These are phyloP conservation scores for Pyrus hybrid DNA, from an alignment of 331 rosid genomes.

Conservation along the genomic window DNA sequence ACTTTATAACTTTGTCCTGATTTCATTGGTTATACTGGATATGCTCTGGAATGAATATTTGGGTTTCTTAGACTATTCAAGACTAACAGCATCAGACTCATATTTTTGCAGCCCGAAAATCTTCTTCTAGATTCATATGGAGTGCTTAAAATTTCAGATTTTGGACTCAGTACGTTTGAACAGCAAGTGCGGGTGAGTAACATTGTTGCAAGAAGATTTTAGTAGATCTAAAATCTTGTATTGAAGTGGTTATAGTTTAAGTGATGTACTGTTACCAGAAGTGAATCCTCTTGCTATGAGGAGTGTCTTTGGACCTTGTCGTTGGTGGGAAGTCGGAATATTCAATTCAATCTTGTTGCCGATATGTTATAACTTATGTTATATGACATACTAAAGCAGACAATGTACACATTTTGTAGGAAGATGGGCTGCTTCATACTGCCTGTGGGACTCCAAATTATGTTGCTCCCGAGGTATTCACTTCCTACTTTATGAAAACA, in stretches of 20 bases:
- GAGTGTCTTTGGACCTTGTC: neutral
- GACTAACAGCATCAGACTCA: too few relatives aligned
- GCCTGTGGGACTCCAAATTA: slow-evolving; percentile 99
- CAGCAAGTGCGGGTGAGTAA: slow-evolving; percentile 57
- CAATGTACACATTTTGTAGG: slow-evolving; percentile 33
- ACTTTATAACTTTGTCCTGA: neutral
- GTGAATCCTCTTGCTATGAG: neutral
- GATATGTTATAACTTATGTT: neutral
- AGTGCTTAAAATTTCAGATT: slow-evolving; percentile 82
- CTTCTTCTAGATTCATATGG: slow-evolving; percentile 77
- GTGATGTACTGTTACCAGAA: neutral
- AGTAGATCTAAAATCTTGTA: neutral
- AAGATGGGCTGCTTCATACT: slow-evolving; percentile 86
- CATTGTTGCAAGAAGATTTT: neutral
- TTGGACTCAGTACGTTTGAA: slow-evolving; percentile 77
- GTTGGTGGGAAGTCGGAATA: neutral
- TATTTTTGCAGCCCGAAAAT: slow-evolving; percentile 59
- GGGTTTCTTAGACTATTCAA: neutral
- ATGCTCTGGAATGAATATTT: neutral
- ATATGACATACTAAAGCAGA: neutral
- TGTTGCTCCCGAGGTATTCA: slow-evolving; percentile 94
- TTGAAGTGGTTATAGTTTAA: neutral
- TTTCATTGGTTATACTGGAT: neutral
- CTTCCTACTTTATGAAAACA: neutral
- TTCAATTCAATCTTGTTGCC: neutral